Percentiles rank a stretch among this genome's conserved stretches.
These are phyloP conservation scores for Dovyalis caffra DNA, from an alignment of 345 rosid genomes.

Conservation along the genomic window DNA sequence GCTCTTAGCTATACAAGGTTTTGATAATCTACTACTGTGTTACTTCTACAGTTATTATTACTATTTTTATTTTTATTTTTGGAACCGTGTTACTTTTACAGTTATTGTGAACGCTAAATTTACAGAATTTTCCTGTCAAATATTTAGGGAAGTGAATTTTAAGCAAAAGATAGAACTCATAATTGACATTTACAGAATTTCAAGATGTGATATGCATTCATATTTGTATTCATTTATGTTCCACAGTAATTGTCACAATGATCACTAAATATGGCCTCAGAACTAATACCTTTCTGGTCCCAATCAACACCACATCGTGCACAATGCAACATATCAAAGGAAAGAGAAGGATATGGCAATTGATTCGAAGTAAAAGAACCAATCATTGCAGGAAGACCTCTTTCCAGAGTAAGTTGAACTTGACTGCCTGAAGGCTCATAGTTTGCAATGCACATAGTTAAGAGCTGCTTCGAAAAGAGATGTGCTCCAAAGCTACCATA, in stretches of 20 bases:
- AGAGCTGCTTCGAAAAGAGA: slow-evolving; percentile 67
- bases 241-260: not conserved
- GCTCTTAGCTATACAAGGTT: not conserved
- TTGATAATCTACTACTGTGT: not conserved
- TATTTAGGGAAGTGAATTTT: not conserved
- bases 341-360: slow-evolving; percentile 94
- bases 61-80: too few relatives aligned
- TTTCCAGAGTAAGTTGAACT: slow-evolving; percentile 94
- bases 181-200: not conserved
- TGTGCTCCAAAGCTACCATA: slow-evolving; percentile 99
- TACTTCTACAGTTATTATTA: too few relatives aligned
- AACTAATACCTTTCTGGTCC: slow-evolving; percentile 84
- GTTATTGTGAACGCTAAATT: not conserved
- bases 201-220: not conserved
- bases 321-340: slow-evolving; percentile 99
- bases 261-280: not conserved
- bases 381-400: slow-evolving; percentile 99
- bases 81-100: too few relatives aligned
- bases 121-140: not conserved
- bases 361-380: slow-evolving; percentile 74
- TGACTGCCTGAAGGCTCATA: slow-evolving; percentile 97
- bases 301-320: slow-evolving; percentile 87
- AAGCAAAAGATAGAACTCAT: not conserved
- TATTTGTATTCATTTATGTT: not conserved
- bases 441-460: slow-evolving; percentile 95